Evolutionary conservation across 2,329 filamentous ascomycete genomes (phyloP).

Genomic region (Arthrobotrys megalospora): DNA sequence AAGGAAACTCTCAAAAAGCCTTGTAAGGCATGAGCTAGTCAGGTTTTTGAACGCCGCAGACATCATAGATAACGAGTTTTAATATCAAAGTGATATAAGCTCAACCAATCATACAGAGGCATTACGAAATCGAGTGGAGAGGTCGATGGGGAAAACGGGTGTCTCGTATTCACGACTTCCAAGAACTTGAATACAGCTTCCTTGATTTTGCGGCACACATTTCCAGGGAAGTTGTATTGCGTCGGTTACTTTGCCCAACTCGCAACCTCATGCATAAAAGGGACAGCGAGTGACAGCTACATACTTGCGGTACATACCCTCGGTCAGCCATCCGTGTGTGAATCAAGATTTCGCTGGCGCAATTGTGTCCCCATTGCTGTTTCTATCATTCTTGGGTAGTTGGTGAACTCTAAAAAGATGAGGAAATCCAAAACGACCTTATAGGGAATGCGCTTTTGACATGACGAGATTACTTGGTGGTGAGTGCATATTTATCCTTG

Average conservation of each 20-base stretch:
- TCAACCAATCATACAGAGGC: constrained; percentile 41
- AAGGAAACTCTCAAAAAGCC: constrained; percentile 48
- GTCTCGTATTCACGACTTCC: constrained; percentile 24
- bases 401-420: neutral
- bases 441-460: constrained; percentile 10
- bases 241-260: constrained; percentile 28
- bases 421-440: neutral
- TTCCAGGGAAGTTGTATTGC: constrained; percentile 7
- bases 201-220: constrained; percentile 41
- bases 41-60: constrained; percentile 45
- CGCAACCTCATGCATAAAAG: constrained; percentile 7
- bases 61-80: constrained; percentile 52
- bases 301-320: neutral
- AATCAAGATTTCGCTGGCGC: constrained; percentile 17
- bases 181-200: constrained; percentile 22
- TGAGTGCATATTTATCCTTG: constrained; percentile 14
- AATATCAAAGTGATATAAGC: constrained; percentile 34
- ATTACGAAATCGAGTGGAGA: constrained; percentile 43
- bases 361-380: constrained; percentile 1
- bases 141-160: constrained; percentile 18
- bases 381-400: neutral
- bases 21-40: constrained; percentile 59
- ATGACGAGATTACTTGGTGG: neutral
- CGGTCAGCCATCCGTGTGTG: neutral
- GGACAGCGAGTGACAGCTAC: constrained; percentile 11